Percentiles rank a stretch among this genome's conserved stretches.
Evolutionary conservation across 768 basidiomycete genomes (phyloP).

Genomic region (Neoboletus magnificus): DNA sequence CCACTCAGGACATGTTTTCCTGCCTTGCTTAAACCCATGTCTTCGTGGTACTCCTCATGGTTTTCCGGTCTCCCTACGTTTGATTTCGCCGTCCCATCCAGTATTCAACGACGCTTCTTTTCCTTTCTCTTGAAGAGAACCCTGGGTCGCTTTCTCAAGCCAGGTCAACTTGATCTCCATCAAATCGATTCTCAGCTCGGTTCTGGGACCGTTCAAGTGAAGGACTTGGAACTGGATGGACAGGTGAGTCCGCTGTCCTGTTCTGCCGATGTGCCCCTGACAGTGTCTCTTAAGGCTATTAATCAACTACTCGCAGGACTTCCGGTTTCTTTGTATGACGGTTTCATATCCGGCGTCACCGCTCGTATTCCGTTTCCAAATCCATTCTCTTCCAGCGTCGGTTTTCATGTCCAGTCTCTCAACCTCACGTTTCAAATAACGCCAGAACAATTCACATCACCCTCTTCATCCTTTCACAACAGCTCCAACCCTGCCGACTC

Average conservation of each 20-base stretch:
- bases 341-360: slow-evolving; percentile 70
- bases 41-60: slow-evolving; percentile 59
- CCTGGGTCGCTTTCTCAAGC: slow-evolving; percentile 82
- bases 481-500: slow-evolving; percentile 63
- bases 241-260: slow-evolving; percentile 47
- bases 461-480: slow-evolving; percentile 10
- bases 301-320: slow-evolving; percentile 63
- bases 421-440: slow-evolving; percentile 61
- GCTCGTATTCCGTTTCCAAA: slow-evolving; percentile 85
- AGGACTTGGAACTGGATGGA: slow-evolving; percentile 75
- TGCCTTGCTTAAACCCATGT: slow-evolving; percentile 34
- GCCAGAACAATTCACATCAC: slow-evolving; percentile 17
- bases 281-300: slow-evolving; percentile 56
- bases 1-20: slow-evolving; percentile 15
- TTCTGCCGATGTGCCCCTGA: slow-evolving; percentile 13
- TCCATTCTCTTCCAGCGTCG: slow-evolving; percentile 69
- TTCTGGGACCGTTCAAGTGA: slow-evolving; percentile 85
- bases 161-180: slow-evolving; percentile 82
- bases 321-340: slow-evolving; percentile 67
- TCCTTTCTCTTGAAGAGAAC: slow-evolving; percentile 83
- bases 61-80: slow-evolving; percentile 54
- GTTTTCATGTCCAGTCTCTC: slow-evolving; percentile 64
- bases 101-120: slow-evolving; percentile 83
- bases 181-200: slow-evolving; percentile 92
- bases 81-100: slow-evolving; percentile 62